Evolutionary conservation across 2,329 filamentous ascomycete genomes (phyloP).

Genomic region (Colletotrichum melonis): DNA sequence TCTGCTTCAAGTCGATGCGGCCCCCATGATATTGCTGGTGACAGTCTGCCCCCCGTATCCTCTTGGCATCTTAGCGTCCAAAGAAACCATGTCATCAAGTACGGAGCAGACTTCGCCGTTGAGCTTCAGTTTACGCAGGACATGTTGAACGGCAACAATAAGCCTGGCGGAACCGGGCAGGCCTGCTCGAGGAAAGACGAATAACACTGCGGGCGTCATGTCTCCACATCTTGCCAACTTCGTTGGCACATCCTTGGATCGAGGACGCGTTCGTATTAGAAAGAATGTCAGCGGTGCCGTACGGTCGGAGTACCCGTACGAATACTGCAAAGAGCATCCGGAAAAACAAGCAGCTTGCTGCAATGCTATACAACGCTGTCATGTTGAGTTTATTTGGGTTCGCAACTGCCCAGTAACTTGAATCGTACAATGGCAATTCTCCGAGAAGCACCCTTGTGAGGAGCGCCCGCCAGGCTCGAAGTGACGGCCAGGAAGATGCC

Average conservation of each 20-base stretch:
- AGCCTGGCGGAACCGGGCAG: neutral
- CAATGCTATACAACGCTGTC: neutral
- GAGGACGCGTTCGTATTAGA: neutral
- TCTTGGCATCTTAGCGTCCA: neutral
- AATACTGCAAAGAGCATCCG: neutral
- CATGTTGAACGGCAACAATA: neutral
- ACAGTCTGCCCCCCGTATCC: neutral
- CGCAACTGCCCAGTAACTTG: constrained; percentile 11
- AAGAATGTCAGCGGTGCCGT: neutral
- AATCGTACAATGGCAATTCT: constrained; percentile 25
- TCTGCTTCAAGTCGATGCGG: constrained; percentile 4
- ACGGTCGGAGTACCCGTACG: neutral
- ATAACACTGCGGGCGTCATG: constrained; percentile 1
- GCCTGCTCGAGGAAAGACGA: neutral
- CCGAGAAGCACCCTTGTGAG: constrained; percentile 27
- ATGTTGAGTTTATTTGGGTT: constrained; percentile 7
- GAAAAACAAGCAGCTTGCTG: neutral
- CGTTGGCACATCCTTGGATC: constrained; percentile 1
- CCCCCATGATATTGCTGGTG: neutral
- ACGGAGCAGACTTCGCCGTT: neutral
- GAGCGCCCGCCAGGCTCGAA: constrained; percentile 16
- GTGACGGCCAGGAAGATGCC: constrained; percentile 21
- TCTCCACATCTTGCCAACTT: neutral
- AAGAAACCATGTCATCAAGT: neutral
- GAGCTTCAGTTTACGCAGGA: neutral